Percentiles rank a stretch among this genome's conserved stretches.
Evolutionary conservation across 2,329 filamentous ascomycete genomes (phyloP).

Genomic region (Microcyclospora pomicola): DNA sequence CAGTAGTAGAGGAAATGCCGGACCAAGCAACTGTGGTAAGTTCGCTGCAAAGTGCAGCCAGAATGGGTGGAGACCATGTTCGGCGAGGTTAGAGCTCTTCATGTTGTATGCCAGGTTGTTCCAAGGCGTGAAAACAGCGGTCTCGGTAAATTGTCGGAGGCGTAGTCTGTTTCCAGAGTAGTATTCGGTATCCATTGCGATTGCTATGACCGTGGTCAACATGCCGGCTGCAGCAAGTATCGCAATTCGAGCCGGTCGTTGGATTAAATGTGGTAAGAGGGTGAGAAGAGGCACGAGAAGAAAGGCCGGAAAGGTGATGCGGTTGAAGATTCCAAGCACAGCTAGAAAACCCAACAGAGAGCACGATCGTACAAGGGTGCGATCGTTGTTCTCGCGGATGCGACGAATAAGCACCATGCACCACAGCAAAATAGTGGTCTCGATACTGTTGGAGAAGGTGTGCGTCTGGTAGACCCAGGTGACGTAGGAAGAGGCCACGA

Average conservation of each 20-base stretch:
- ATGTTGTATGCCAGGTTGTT: conserved; percentile 42
- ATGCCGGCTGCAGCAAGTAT: conserved; percentile 52
- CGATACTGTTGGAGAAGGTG: conserved; percentile 94
- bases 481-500: conserved; percentile 92
- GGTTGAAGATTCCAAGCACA: conserved; percentile 84
- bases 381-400: conserved; percentile 66
- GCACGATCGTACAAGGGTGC: conserved; percentile 61
- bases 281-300: conserved; percentile 69
- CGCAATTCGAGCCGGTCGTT: conserved; percentile 40
- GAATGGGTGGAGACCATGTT: conserved; percentile 39
- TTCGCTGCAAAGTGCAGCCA: conserved; percentile 40
- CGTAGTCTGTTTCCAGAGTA: conserved; percentile 58
- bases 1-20: conserved; percentile 34
- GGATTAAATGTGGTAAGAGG: conserved; percentile 71
- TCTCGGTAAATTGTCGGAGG: conserved; percentile 48
- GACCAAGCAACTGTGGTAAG: conserved; percentile 39
- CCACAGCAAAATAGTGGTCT: conserved; percentile 88
- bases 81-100: conserved; percentile 34
- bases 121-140: conserved; percentile 37
- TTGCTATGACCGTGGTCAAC: conserved; percentile 57
- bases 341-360: conserved; percentile 65
- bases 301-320: conserved; percentile 94
- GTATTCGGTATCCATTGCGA: conserved; percentile 74
- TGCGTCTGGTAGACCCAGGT: conserved; percentile 98
- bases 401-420: conserved; percentile 81